These are phyloP conservation scores for Eremothecium coryli DNA, from an alignment of 1,139 yeast genomes.

Conservation along the genomic window DNA sequence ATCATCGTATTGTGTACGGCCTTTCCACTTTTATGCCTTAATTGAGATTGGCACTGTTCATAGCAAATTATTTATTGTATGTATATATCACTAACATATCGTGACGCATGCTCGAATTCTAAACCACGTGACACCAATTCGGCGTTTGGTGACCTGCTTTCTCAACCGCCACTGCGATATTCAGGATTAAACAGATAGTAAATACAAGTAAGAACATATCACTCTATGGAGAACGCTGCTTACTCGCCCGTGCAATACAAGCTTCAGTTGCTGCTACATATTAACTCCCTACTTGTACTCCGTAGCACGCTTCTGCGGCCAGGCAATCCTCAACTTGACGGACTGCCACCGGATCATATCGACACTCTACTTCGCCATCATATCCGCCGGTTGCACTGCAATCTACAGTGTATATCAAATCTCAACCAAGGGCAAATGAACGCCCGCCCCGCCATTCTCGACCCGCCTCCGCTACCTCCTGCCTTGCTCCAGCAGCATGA, in stretches of 20 bases:
- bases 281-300: conserved; percentile 27
- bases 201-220: no score
- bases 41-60: no score
- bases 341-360: conserved; percentile 5
- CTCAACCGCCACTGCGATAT: no score
- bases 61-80: no score
- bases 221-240: conserved; percentile 1
- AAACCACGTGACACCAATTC: no score
- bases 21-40: no score
- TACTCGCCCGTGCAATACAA: conserved; percentile 21
- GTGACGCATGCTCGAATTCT: no score
- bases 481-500: conserved; percentile 19
- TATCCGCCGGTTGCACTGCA: conserved; percentile 29
- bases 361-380: conserved; percentile 17
- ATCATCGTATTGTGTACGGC: no score
- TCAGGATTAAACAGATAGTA: no score
- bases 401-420: conserved; percentile 30
- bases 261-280: conserved; percentile 28
- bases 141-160: no score
- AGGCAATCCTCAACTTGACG: conserved; percentile 4
- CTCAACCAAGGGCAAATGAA: conserved; percentile 26
- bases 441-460: conserved; percentile 25
- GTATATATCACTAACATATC: no score
- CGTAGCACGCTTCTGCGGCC: conserved; percentile 9
- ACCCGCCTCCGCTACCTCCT: conserved; percentile 19